phyloP scores from a whole-genome alignment of 202 grass and related monocot species.

The Elaeis oleifera region DNA sequence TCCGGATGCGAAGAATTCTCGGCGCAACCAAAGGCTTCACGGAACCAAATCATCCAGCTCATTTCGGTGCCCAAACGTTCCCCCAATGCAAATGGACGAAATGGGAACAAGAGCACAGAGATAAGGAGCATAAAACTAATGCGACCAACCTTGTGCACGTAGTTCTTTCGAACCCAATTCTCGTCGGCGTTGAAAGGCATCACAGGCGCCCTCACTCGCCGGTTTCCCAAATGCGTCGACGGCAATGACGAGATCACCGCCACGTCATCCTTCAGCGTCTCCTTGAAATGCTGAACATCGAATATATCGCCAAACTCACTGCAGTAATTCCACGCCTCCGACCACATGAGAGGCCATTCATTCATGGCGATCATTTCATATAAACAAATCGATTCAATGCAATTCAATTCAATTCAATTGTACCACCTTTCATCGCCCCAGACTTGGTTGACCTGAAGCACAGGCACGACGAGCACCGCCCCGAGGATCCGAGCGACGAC shows the following conservation, averaged over 20 bases:
- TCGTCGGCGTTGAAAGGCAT: constrained; percentile 37
- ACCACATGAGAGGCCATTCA: background rate
- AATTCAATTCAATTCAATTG: too few species aligned
- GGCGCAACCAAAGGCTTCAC: too few species aligned
- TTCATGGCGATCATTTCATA: too few species aligned
- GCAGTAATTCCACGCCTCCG: constrained; percentile 16
- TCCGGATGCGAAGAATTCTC: too few species aligned
- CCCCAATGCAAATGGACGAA: too few species aligned
- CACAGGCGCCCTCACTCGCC: constrained; percentile 17
- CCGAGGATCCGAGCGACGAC: constrained; percentile 29
- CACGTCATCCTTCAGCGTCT: constrained; percentile 30
- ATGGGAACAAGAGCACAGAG: too few species aligned
- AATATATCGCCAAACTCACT: constrained; percentile 47
- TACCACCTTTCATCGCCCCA: constrained; percentile 41
- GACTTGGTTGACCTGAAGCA: constrained; percentile 36
- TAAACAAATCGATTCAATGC: too few species aligned
- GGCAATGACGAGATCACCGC: constrained; percentile 32
- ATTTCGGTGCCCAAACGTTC: too few species aligned
- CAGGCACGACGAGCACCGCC: constrained; percentile 29
- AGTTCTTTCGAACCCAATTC: constrained; percentile 28
- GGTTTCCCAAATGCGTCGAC: constrained; percentile 26
- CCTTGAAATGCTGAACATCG: constrained; percentile 34
- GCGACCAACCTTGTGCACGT: constrained; percentile 12
- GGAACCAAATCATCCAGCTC: too few species aligned
- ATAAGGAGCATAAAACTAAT: background rate